Evolutionary conservation across 2,329 filamentous ascomycete genomes (phyloP).

Genomic region (Hypoxylon rubiginosum): DNA sequence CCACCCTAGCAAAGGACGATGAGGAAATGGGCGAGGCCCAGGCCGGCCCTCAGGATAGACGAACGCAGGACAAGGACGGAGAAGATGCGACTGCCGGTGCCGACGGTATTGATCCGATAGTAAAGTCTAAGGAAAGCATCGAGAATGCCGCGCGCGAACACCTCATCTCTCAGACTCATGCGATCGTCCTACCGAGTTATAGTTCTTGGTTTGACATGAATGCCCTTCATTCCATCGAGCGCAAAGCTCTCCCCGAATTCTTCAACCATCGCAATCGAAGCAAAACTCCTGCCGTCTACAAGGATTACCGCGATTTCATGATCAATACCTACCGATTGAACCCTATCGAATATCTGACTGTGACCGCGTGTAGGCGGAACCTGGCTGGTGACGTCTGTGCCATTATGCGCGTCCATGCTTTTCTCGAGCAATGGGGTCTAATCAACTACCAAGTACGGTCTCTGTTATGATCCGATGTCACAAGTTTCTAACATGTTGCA

Average conservation of each 20-base stretch:
- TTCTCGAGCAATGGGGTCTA: constrained; percentile 97
- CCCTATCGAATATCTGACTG: constrained; percentile 94
- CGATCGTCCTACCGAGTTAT: constrained; percentile 97
- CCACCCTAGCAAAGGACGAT: constrained; percentile 73
- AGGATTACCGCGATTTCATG: constrained; percentile 99
- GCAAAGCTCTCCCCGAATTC: constrained; percentile 95
- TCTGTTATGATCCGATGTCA: neutral
- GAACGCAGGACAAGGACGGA: constrained; percentile 58
- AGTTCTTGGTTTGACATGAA: constrained; percentile 99
- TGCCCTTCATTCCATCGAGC: constrained; percentile 88
- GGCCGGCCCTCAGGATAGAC: constrained; percentile 64
- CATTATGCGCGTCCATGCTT: constrained; percentile 98
- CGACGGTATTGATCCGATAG: constrained; percentile 67
- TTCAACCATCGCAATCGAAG: constrained; percentile 98
- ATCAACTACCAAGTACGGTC: constrained; percentile 94
- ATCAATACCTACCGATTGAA: constrained; percentile 99
- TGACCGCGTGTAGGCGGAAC: constrained; percentile 95
- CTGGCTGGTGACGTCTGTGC: constrained; percentile 97
- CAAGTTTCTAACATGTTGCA: constrained; percentile 58
- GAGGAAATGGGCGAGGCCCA: constrained; percentile 83
- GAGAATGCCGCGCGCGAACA: constrained; percentile 92
- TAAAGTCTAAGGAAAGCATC: constrained; percentile 82
- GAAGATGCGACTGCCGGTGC: constrained; percentile 60
- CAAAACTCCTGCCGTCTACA: constrained; percentile 97
- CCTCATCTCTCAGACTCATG: constrained; percentile 91